Evolutionary conservation across 208 protist genomes (phyloP).

Genomic region (Phytomonas francai): DNA sequence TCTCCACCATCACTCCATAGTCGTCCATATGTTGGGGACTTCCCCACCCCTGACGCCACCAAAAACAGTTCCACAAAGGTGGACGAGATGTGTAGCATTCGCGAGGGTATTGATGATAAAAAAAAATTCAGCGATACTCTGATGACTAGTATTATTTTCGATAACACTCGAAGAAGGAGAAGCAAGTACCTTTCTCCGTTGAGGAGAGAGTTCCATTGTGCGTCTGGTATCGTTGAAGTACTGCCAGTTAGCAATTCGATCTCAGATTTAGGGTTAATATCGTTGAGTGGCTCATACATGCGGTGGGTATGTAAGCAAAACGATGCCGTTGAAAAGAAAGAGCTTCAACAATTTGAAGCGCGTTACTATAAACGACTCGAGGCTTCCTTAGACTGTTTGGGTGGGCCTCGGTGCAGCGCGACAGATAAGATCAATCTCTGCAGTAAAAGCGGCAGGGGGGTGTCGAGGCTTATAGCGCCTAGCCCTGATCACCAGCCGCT

Average conservation of each 20-base stretch:
- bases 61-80: background rate
- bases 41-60: background rate
- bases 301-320: background rate
- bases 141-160: background rate
- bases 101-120: background rate
- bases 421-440: background rate
- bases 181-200: background rate
- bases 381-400: background rate
- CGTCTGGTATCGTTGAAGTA: conserved; percentile 1
- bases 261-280: background rate
- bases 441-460: background rate
- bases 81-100: background rate
- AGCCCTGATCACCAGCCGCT: background rate
- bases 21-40: background rate
- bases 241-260: background rate
- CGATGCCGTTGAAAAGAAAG: background rate
- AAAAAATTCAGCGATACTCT: background rate
- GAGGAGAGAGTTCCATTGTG: background rate
- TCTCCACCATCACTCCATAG: background rate
- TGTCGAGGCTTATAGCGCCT: background rate
- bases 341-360: background rate
- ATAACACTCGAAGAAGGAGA: background rate
- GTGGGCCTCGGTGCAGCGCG: background rate
- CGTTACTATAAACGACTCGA: background rate
- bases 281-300: background rate